Evolutionary conservation across 371 early-diverging fungal species (phyloP), one percentile per base, ranked within the genome.

Genomic region (Mucor circinelloides): DNA sequence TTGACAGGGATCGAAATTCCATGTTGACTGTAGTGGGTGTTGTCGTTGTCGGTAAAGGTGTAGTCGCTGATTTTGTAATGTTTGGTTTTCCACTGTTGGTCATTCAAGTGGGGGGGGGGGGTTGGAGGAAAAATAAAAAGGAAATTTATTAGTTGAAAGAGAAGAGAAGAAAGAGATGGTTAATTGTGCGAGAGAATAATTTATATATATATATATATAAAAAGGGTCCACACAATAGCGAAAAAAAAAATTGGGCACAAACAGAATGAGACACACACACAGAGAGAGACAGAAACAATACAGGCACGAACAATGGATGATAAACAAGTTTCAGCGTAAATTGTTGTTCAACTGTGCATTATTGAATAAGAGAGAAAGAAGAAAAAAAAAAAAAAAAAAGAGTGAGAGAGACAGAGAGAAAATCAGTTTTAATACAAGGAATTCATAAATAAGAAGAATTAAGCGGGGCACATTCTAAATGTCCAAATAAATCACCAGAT

Each of bases 1-100:
- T 28, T 13, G 44, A 28, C 10, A 52, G 30, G 15, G 66, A 58
- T 21, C 46, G 68, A 57, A 48, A 57, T 57, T 62, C 68, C 62
- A 44, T 36, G 27, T 44, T 57, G 56, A 61, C 25, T 19, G 40
- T 12, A 25, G 34, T 32, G 4, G 21, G n/a, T 9, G 36, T 32
- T 21, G 58, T 52, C 4, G 36, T 36, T 34, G 36, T 34, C 19
- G 52, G 52, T 23, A 52, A 25, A 27, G 52, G 27, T 27, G 27
- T 27, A 12, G 52, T 27, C 27, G 52, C 52, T 52, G 52, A 21
- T 52, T 52, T 52, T 10, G 27, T 52, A 52, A 27, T 59, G 25
- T 13, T 42, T 12, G 31, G 56, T n/a, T 56, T 31, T 48, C 32
- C 48, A 21, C 61, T 30, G 38, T 50, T 30, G 38, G 52, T 36